A percentile compares a stretch with the other conserved stretches of the same genome.
Evolutionary conservation across 768 basidiomycete species (phyloP).

Genomic region (Phylloporus sp.): DNA sequence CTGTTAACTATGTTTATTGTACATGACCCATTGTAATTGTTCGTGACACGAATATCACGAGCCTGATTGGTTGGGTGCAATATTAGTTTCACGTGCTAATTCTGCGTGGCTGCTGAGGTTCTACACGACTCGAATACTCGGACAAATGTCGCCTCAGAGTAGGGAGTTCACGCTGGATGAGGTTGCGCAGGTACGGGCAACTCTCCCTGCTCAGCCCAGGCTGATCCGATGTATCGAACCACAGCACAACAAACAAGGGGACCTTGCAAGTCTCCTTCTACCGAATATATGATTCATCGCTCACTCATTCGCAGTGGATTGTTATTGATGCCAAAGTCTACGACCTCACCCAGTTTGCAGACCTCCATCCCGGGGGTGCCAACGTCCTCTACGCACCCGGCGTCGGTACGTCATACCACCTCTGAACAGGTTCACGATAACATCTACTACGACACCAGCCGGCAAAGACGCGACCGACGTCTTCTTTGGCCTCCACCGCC

Average conservation of each 20-base stretch:
- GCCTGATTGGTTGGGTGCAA: not conserved
- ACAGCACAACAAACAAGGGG: conserved; percentile 85
- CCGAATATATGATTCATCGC: not conserved
- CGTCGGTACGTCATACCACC: conserved; percentile 48
- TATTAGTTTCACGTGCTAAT: not conserved
- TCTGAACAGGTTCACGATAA: not conserved
- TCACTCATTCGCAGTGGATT: conserved; percentile 56
- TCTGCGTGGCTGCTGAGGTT: too few relatives aligned
- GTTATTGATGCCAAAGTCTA: conserved; percentile 79
- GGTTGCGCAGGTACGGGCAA: conserved; percentile 54
- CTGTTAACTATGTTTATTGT: not conserved
- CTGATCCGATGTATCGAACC: not conserved
- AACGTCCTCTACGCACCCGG: conserved; percentile 64
- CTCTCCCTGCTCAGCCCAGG: not conserved
- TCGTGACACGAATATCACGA: not conserved
- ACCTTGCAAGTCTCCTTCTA: conserved; percentile 51
- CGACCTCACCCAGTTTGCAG: conserved; percentile 74
- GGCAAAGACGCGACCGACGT: conserved; percentile 73
- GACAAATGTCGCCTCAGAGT: conserved; percentile 13
- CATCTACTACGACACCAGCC: conserved; percentile 34
- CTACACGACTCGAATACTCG: too few relatives aligned
- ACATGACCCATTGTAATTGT: not conserved
- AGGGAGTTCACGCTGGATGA: conserved; percentile 53
- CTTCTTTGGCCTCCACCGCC: conserved; percentile 84
- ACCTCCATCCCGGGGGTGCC: conserved; percentile 81